Conservation (phyloP, 2,329 filamentous ascomycete species). For the Neodidymelliopsis sp. region DNA sequence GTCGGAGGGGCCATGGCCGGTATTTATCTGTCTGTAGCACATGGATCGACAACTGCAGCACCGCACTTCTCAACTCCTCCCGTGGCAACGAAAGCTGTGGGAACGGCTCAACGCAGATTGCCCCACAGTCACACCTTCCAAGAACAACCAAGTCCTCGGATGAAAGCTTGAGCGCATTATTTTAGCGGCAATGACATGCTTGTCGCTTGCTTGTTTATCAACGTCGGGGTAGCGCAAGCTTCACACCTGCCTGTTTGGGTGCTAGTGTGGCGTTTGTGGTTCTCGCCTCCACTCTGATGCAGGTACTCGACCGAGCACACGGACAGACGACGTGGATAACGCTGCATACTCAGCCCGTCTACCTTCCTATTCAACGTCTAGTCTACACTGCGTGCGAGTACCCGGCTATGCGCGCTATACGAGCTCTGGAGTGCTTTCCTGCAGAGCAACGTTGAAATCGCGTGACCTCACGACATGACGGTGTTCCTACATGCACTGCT, state of each 20-base stretch:
- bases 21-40: slow-evolving; percentile 13
- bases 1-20: not conserved
- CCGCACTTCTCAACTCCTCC: not conserved
- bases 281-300: slow-evolving; percentile 11
- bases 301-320: slow-evolving; percentile 15
- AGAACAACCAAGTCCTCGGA: slow-evolving; percentile 18
- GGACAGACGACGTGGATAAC: slow-evolving; percentile 3
- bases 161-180: slow-evolving; percentile 17
- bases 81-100: slow-evolving; percentile 5
- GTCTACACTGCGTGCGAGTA: not conserved
- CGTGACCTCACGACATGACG: too few relatives aligned
- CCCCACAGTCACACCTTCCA: slow-evolving; percentile 19
- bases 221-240: not conserved
- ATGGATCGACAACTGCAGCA: not conserved
- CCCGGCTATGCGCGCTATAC: slow-evolving; percentile 7
- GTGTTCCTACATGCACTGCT: too few relatives aligned
- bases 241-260: slow-evolving; percentile 4
- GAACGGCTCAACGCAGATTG: slow-evolving; percentile 5
- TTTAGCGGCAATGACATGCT: slow-evolving; percentile 15
- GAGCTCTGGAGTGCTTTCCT: slow-evolving; percentile 3
- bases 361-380: slow-evolving; percentile 14
- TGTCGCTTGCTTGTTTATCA: slow-evolving; percentile 8
- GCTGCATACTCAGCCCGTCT: slow-evolving; percentile 4
- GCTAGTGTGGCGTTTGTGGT: not conserved
- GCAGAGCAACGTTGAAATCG: not conserved